phyloP scores from a whole-genome alignment of 345 rosid genomes.

The Citrus hindsii region DNA sequence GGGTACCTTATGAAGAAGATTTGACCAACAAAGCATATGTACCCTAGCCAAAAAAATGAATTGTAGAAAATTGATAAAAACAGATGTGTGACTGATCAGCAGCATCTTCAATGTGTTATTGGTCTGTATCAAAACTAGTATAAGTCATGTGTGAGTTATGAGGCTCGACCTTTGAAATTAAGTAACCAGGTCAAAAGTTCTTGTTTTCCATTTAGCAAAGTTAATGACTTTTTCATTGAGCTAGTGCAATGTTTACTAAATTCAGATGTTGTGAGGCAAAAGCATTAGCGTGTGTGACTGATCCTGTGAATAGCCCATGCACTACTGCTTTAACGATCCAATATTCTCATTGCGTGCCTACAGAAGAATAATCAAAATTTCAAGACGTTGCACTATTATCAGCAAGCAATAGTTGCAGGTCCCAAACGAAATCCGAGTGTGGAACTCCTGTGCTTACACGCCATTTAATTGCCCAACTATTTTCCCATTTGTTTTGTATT shows the following conservation, averaged over 20 bases:
- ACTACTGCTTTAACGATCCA: not conserved
- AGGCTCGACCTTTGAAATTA: slow-evolving; percentile 8
- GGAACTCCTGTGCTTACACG: not conserved
- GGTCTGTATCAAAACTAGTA: slow-evolving; percentile 14
- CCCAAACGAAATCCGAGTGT: too few relatives aligned
- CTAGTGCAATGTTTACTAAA: not conserved
- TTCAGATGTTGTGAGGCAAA: not conserved
- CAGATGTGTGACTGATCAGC: slow-evolving; percentile 19
- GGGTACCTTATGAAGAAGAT: slow-evolving; percentile 70
- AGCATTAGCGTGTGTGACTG: not conserved
- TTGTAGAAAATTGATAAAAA: slow-evolving; percentile 16
- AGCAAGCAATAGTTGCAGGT: too few relatives aligned
- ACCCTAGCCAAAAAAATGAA: slow-evolving; percentile 9
- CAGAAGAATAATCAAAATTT: too few relatives aligned
- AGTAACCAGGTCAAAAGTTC: not conserved
- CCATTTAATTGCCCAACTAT: not conserved
- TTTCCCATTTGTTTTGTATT: too few relatives aligned
- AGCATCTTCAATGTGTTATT: slow-evolving; percentile 18
- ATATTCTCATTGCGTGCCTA: not conserved
- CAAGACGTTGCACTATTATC: too few relatives aligned
- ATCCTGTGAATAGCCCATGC: not conserved
- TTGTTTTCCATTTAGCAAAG: too few relatives aligned
- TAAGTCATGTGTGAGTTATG: slow-evolving; percentile 20
- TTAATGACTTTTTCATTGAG: not conserved
- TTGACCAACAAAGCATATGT: slow-evolving; percentile 24